Base-by-base conservation (phyloP, 1,139 yeast genomes). In the Blastobotrys aristatus region DNA sequence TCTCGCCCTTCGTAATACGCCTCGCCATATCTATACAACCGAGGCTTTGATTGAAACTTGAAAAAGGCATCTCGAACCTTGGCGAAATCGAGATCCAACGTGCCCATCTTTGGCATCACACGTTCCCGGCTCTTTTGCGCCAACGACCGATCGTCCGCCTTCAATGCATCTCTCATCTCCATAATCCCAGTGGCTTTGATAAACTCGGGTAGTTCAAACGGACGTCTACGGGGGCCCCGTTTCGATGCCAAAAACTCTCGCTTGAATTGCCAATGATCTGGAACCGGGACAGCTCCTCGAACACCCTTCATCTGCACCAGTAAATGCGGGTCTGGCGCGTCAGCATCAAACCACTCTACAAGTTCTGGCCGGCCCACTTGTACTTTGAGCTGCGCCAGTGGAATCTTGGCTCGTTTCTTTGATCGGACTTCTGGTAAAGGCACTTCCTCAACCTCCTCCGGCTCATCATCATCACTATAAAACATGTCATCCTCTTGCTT, bases 31-130 rank as follows among this genome's bases (percentile, higher is more conserved):
- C 71, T 73, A 29, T 77, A 74, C 47, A 89, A 56, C 43, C 75
- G 71, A 0, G 97, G 97, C 57, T 80, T 82, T 31, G 84, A 76
- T 59, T 87, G 95, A 57, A 76, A 72, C 61, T 83, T 82, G 74
- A 87, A 92, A 60, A 92, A 90, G 0, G 97, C 96, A 62, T 87
- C 85, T 60, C 89, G 82, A 24, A 92, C 67, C 56, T 82, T 84
- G 53, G 78, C 84, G 62, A 85, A 90, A 64, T 92, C 97, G 31
- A 92, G 77, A 65, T 92, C 98, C 24, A 92, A 67, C 49, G 81
- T 74, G 1, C 96, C 96, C 79, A 88, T 73, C 62, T 87, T 88
- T 0, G 97, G 97, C 62, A 88, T 96, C 0, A 90, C 95, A 47
- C 85, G 74, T 50, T 86, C 94, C 53, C 97, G 73, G 63, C 84